Evolutionary conservation across 179 eudicot species (phyloP), one percentile per base, ranked within the genome.

Genomic region (Silene noctiflora): DNA sequence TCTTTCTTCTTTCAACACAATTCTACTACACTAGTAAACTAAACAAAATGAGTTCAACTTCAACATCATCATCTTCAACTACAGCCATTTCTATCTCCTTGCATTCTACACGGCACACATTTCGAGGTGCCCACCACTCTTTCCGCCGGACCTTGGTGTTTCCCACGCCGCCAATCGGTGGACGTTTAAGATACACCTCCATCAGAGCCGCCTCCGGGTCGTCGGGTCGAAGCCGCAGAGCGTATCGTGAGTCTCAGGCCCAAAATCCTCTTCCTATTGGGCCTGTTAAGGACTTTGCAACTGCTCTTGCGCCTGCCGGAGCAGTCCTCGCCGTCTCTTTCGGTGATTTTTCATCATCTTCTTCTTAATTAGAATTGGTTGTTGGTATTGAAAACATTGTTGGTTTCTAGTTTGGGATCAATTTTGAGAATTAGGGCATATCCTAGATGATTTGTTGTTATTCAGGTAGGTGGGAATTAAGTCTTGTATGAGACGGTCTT

Each of bases 261-360:
- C 84, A 83, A 79, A 80, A 68, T 29, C 42, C 87, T 17, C 20
- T 80, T 29, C 81, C 87, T 0, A 69, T 76, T 51, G 78, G 51
- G 16, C 89, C 85, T 6, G 78, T 79, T 13, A 85, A 84, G 81
- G 87, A 86, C 70, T 71, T 90, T 81, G 90, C 87, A 14, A 80
- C 94, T 0, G 69, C 60, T 77, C 72, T 88, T 75, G 86, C 79
- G 31, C 97, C 98, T 20, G 89, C 80, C 59, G 98, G 87, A 12
- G 64, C 86, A 13, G 86, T 94, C 44, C 68, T 89, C 4, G 88
- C 79, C 33, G 79, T 81, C 27, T 78, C 96, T 64, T 88, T 93
- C 64, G 98, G 98, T 93, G 87, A 78, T 80, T 74, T 19, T 61
- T 72, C 66, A 21, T 75, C 51, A 80, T 10, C 25, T 66, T 76